Evolutionary conservation across 768 basidiomycete species (phyloP), one percentile per base, ranked within the genome.

Genomic region (Hysterangium stoloniferum): DNA sequence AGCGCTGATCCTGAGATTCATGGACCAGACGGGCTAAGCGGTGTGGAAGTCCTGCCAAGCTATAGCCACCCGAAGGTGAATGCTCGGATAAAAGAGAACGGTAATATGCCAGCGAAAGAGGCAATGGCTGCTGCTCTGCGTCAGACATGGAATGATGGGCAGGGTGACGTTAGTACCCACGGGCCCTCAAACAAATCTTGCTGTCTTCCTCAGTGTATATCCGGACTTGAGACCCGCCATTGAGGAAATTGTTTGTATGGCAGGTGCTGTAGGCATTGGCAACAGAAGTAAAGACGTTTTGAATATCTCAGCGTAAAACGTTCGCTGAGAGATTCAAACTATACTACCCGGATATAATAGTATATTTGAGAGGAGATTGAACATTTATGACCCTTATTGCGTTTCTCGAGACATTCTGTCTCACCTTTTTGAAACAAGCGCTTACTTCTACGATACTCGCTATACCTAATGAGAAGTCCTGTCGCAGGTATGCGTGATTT

Each of bases 211-310:
- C 15, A 64, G 63, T 44, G 59, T 68, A 12, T 71, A 68, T 47
- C 77, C 80, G 0, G 71, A 78, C 25, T 65, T 82, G 3, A 54
- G 77, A 17, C 68, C 68, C 2, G 80, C 71, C 8, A 66, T 89
- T 4, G 79, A 82, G 53, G 77, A 85, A 53, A 75, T 88, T 54
- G 83, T 88, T 6, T 85, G 90, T 59, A 94, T 95, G 91, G 91
- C 92, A 9, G 91, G 91, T n/a, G 89, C 80, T 2, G 81, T 89
- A 25, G 90, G 90, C 7, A 61, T 87, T 20, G 90, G 91, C 0
- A 94, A 93, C 59, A 71, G 83, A 28, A 82, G 85, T 6, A 71
- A 88, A 11, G 82, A 51, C 38, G n/a, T 15, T 11, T 6, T 20
- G 5, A 37, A 17, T 22, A 27, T n/a, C n/a, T n/a, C 12, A 45